These are phyloP conservation scores for Mycena maculata DNA, from an alignment of 768 basidiomycete genomes.

Conservation along the genomic window DNA sequence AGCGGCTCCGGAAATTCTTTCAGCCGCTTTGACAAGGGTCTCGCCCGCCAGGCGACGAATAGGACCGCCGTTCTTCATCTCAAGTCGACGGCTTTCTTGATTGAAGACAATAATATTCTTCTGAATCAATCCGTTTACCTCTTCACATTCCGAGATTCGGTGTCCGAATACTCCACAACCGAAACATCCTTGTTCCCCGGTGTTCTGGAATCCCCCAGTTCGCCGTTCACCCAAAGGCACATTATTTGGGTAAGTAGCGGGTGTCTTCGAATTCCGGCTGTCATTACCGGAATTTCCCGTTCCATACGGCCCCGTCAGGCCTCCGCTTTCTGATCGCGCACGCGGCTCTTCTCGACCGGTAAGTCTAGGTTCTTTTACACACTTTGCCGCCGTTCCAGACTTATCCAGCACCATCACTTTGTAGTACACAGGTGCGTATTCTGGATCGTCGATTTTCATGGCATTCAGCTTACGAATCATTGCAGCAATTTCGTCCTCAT, in stretches of 20 bases:
- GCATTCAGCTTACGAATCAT: conserved; percentile 7
- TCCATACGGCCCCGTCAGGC: not conserved
- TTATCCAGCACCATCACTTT: not conserved
- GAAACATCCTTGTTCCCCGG: not conserved
- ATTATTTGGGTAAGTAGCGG: conserved; percentile 3
- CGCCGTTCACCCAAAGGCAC: not conserved
- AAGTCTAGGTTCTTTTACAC: not conserved
- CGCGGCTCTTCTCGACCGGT: not conserved
- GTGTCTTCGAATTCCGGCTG: not conserved
- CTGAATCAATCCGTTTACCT: not conserved
- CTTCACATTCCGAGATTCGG: not conserved
- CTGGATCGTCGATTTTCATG: conserved; percentile 15
- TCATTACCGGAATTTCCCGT: not conserved
- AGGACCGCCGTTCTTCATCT: not conserved
- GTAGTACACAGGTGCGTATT: conserved; percentile 13
- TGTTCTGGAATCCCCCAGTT: not conserved
- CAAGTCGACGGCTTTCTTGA: not conserved
- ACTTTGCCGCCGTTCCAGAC: not conserved
- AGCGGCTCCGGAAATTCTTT: not conserved
- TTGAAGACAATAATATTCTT: not conserved
- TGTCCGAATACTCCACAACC: not conserved
- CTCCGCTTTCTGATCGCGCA: not conserved
- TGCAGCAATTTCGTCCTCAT: not conserved
- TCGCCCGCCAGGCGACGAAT: not conserved
- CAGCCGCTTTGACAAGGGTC: not conserved